phyloP scores from a whole-genome alignment of 1,284 basidiomycete species.

The Rhodotorula sp. region DNA sequence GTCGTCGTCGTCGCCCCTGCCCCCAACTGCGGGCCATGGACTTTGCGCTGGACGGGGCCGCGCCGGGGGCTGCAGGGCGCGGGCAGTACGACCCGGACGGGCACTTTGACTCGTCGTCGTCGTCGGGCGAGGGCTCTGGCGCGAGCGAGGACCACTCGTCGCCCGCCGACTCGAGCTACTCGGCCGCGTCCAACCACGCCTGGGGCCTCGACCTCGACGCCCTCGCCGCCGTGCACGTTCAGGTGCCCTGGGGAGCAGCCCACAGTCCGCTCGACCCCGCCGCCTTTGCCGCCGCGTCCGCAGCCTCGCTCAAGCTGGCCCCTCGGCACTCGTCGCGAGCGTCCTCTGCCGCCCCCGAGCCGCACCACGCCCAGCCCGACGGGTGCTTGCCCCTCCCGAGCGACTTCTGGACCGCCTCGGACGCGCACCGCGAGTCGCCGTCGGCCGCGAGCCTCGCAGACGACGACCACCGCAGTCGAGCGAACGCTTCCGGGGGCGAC shows the following conservation, averaged over 20 bases:
- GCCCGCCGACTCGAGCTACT: constrained; percentile 24
- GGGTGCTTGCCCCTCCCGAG: background rate
- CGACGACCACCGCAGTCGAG: background rate
- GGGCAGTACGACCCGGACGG: constrained; percentile 13
- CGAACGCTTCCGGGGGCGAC: background rate
- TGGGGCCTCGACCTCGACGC: constrained; percentile 24
- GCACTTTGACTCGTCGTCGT: constrained; percentile 29
- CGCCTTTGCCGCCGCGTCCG: background rate
- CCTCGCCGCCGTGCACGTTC: constrained; percentile 6
- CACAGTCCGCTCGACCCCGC: background rate
- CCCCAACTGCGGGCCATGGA: background rate
- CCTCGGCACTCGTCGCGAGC: background rate
- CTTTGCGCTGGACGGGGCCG: background rate
- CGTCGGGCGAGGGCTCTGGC: constrained; percentile 8
- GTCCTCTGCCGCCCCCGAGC: background rate
- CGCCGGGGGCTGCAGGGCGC: background rate
- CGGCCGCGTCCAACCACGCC: constrained; percentile 18
- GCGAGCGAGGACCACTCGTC: constrained; percentile 21
- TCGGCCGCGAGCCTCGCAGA: background rate
- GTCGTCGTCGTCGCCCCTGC: too few species aligned
- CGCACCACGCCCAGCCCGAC: too few species aligned
- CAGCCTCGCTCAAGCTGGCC: background rate
- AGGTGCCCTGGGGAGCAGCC: constrained; percentile 1
- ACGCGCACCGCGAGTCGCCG: background rate
- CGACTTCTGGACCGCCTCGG: constrained; percentile 33